Percentiles rank a stretch among this genome's conserved stretches.
Conservation (phyloP, 768 basidiomycete genomes). For the Suillus discolor region DNA sequence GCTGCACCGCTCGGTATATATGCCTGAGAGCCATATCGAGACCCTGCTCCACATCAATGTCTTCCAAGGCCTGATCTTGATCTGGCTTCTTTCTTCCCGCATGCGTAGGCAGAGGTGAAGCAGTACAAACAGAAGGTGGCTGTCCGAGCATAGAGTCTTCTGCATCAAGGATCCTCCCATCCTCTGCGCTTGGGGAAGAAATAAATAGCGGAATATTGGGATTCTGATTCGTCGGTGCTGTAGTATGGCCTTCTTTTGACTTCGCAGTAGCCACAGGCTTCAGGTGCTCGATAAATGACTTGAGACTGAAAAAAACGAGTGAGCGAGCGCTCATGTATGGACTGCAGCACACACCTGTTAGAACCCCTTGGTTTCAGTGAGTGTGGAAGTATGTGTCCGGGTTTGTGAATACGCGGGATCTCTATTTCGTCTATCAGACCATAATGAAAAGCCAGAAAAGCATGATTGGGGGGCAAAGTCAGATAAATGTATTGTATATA, state of each 20-base stretch:
- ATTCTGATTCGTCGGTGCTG: neutral
- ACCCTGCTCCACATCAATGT: slow-evolving; percentile 11
- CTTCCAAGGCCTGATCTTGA: slow-evolving; percentile 11
- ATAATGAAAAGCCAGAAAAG: slow-evolving; percentile 1
- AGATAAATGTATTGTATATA: neutral
- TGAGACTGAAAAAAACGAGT: neutral
- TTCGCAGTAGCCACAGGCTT: neutral
- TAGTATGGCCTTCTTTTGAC: neutral
- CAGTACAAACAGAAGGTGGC: slow-evolving; percentile 19
- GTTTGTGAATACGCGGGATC: slow-evolving; percentile 53
- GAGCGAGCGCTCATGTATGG: neutral
- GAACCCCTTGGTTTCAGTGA: too few relatives aligned
- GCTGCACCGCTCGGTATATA: slow-evolving; percentile 32
- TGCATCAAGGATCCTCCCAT: neutral
- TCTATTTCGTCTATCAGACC: slow-evolving; percentile 46
- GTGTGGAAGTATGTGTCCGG: slow-evolving; percentile 34
- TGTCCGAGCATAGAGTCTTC: slow-evolving; percentile 26
- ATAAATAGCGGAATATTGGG: too few relatives aligned
- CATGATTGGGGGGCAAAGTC: slow-evolving; percentile 4
- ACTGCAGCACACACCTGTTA: neutral
- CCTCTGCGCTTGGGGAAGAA: neutral
- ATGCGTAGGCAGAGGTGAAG: neutral
- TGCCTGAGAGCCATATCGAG: slow-evolving; percentile 35
- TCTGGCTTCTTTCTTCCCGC: neutral
- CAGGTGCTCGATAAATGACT: neutral